These are phyloP conservation scores for Nicotiana benthamiana DNA, from an alignment of 257 asterid species.

Conservation along the genomic window DNA sequence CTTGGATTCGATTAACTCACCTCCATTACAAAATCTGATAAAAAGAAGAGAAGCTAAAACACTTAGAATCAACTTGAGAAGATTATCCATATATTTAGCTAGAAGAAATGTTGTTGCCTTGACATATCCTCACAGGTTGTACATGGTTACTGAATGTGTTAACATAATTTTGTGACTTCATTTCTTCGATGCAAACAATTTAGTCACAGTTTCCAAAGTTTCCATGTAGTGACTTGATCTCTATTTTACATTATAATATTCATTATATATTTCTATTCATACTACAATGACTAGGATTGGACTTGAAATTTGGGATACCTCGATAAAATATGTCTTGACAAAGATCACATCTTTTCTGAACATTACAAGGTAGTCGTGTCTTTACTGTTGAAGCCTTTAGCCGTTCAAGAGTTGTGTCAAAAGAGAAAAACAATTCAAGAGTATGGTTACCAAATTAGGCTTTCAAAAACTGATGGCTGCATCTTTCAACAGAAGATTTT, in stretches of 20 bases:
- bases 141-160: neutral
- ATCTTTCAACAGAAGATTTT: too few relatives aligned
- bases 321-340: neutral
- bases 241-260: neutral
- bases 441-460: neutral
- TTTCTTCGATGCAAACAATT: neutral
- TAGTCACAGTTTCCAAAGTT: constrained; percentile 6
- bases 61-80: constrained; percentile 5
- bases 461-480: neutral
- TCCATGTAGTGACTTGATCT: neutral
- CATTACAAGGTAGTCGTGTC: neutral
- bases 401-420: neutral
- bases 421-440: neutral
- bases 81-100: neutral
- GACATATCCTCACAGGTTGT: neutral
- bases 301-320: neutral
- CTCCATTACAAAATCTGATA: constrained; percentile 15
- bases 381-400: too few relatives aligned
- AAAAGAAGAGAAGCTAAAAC: constrained; percentile 7
- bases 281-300: neutral
- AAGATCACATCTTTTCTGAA: neutral
- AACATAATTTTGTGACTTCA: neutral
- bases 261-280: neutral
- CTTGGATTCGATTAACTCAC: constrained; percentile 1
- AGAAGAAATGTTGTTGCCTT: neutral